These are phyloP conservation scores for Alternaria angustiovoidea DNA, from an alignment of 2,329 filamentous ascomycete species.

Conservation along the genomic window DNA sequence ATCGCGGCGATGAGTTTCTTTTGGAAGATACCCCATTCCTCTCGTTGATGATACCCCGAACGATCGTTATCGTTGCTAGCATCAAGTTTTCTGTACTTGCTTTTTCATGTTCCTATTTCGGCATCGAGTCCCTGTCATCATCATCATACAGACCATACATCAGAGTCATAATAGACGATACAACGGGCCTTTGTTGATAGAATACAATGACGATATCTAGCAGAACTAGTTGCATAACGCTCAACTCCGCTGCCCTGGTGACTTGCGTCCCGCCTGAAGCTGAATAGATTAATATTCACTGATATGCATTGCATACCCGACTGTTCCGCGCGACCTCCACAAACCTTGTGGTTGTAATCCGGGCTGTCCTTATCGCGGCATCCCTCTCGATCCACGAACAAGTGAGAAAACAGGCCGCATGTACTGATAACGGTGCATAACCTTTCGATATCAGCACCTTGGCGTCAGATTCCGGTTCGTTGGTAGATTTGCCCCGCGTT, in stretches of 20 bases:
- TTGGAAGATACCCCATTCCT: constrained; percentile 38
- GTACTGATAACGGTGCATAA: constrained; percentile 36
- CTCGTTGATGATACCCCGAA: constrained; percentile 42
- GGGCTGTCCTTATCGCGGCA: constrained; percentile 17
- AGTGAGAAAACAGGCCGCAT: constrained; percentile 1
- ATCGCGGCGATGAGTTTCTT: constrained; percentile 21
- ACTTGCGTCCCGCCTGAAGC: constrained; percentile 11
- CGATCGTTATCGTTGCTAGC: constrained; percentile 33
- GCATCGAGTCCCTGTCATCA: neutral
- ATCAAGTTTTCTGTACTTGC: constrained; percentile 14
- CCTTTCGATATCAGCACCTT: constrained; percentile 24
- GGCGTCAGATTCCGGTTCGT: constrained; percentile 18
- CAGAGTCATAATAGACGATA: constrained; percentile 5
- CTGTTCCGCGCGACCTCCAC: constrained; percentile 12
- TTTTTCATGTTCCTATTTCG: neutral
- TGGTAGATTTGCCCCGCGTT: constrained; percentile 21
- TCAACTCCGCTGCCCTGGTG: constrained; percentile 20
- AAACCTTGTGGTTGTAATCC: constrained; percentile 3
- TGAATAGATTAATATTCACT: constrained; percentile 14
- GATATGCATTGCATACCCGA: constrained; percentile 17
- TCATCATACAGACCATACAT: constrained; percentile 1
- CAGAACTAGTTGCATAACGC: constrained; percentile 18
- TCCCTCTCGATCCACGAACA: constrained; percentile 3
- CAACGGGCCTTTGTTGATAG: neutral
- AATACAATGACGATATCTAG: constrained; percentile 17